phyloP scores from a whole-genome alignment of 139 green algal genomes.

The Zygnema circumcarinatum region DNA sequence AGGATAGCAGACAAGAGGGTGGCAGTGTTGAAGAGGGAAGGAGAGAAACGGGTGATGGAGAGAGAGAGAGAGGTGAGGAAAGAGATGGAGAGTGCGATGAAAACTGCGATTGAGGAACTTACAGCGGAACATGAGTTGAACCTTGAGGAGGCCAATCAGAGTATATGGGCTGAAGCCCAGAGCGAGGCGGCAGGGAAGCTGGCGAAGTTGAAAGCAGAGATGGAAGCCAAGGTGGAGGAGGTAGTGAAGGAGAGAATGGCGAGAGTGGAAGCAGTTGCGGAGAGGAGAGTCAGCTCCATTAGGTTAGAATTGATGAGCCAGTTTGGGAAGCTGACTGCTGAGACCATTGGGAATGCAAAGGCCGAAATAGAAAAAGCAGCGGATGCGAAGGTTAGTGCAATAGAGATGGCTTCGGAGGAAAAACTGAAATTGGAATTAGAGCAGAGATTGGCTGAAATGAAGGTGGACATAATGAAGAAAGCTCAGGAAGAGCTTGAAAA shows the following conservation, averaged over 20 bases:
- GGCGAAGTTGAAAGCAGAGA: background rate
- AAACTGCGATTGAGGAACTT: background rate
- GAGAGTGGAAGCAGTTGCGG: background rate
- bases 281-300: background rate
- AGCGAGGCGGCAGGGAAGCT: background rate
- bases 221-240: background rate
- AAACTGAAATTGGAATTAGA: background rate
- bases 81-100: background rate
- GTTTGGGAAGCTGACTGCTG: background rate
- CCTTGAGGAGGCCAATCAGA: background rate
- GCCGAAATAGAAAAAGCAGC: background rate
- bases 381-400: background rate
- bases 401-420: background rate
- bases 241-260: background rate
- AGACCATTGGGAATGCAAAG: background rate
- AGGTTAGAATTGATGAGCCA: background rate
- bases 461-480: background rate
- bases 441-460: background rate
- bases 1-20: background rate
- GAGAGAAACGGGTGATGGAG: background rate
- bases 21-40: background rate
- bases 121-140: background rate
- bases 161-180: background rate
- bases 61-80: background rate
- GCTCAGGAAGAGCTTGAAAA: background rate